Evolutionary conservation across 169 alveolate species (phyloP), one percentile per base, ranked within the genome.

Genomic region (Eimeria maxima): DNA sequence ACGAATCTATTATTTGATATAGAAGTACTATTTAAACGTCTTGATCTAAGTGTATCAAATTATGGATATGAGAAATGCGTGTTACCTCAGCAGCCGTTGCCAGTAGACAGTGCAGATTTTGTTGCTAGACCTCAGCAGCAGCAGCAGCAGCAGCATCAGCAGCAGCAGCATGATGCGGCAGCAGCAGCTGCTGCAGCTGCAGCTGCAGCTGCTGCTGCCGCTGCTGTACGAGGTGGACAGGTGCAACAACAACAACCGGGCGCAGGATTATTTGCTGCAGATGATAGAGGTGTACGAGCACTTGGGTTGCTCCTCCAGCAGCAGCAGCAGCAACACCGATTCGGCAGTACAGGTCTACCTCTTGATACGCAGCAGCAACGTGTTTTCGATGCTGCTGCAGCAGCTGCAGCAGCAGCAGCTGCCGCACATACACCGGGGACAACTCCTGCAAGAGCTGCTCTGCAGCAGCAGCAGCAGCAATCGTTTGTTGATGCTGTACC

Each of bases 1-100:
- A 97, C 99, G 22, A 97, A 98, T 69, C 95, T 98, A 55, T 98
- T 98, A 94, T 98, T 98, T 87, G 99, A 98, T 97, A 98, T 98
- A 13, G 99, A 98, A 95, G 98, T 98, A 45, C 95, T 98, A 53
- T 98, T 97, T 91, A 98, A 97, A 83, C 97, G 98, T 76, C 95
- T 98, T 50, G 98, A 97, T 53, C 90, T 98, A 89, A 95, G 81
- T 29, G 76, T 97, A 14, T 50, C 53, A 71, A 97, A 97, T n/a
- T 96, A 90, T 69, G 55, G 81, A 4, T 90, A 86, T 29, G 90
- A 86, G 45, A 86, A 96, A 4, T 50, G 88, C 45, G 86, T 47
- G 29, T 67, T 96, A 24, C 74, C 90, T 16, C 29, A 81, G 4
- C 96, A 80, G n/a, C 67, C 80, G 13, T 95, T 78, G 16, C 94